These are phyloP conservation scores for Microcyclospora tardicrescens DNA, from an alignment of 2,329 filamentous ascomycete genomes.

Conservation along the genomic window DNA sequence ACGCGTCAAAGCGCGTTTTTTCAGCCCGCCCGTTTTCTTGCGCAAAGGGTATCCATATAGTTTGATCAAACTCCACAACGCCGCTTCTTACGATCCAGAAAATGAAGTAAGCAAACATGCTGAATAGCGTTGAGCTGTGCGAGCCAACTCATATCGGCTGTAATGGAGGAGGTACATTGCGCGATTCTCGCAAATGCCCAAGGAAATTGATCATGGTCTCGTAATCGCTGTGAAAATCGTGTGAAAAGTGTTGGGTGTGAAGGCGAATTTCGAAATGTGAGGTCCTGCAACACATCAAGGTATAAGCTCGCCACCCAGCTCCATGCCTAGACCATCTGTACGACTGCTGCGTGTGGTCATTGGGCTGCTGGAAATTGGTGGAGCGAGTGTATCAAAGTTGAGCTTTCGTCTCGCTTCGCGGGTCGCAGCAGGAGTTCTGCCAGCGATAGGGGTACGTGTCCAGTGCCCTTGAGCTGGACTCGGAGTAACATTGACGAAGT, in stretches of 20 bases:
- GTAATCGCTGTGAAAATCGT: slow-evolving; percentile 5
- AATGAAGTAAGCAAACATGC: too few relatives aligned
- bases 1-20: too few relatives aligned
- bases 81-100: too few relatives aligned
- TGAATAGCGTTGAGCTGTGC: too few relatives aligned
- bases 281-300: slow-evolving; percentile 4
- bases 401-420: slow-evolving; percentile 62
- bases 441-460: slow-evolving; percentile 45
- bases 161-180: too few relatives aligned
- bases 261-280: not conserved
- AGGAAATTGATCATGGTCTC: not conserved
- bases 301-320: slow-evolving; percentile 50
- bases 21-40: too few relatives aligned
- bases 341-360: slow-evolving; percentile 26
- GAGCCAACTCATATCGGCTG: too few relatives aligned
- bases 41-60: too few relatives aligned
- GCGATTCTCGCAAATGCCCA: too few relatives aligned
- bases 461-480: slow-evolving; percentile 84
- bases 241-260: not conserved
- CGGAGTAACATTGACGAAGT: slow-evolving; percentile 95
- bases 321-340: slow-evolving; percentile 46
- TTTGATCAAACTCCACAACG: too few relatives aligned
- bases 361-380: slow-evolving; percentile 38
- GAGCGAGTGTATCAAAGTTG: slow-evolving; percentile 67
- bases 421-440: slow-evolving; percentile 56